Evolutionary conservation across 2,329 filamentous ascomycete species (phyloP), one percentile per base, ranked within the genome.

Genomic region (Cladosporium sp.): DNA sequence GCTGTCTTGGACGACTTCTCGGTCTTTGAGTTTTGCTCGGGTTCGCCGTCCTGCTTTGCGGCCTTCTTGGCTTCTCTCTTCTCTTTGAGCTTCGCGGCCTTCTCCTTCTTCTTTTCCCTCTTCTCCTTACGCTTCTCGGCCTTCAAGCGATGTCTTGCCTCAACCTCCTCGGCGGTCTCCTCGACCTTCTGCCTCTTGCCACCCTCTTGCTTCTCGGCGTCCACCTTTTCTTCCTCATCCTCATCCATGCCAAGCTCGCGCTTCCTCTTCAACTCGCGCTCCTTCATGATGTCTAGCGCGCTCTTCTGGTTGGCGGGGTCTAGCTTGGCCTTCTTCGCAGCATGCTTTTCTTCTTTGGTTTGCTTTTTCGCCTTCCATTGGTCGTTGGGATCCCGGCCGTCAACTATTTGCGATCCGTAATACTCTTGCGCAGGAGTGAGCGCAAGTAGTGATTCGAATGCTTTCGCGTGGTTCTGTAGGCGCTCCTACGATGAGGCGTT

Each of bases 311-410:
- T 92, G 65, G 93, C 90, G 25, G 94, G 92, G 69, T 97, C 90
- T 40, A 97, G 83, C 77, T 97, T 97, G 61, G 89, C 90, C 71
- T 88, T 84, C 77, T 92, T 92, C 58, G 91, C 89, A 65, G 88
- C 87, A 62, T 86, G 85, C 60, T 90, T 90, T 74, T 96, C 84
- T 74, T 91, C 89, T 73, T 96, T 96, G 52, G 91, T 93, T 77
- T 97, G 92, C 80, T 97, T 97, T 78, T 94, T 96, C 71, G 88
- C 88, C 73, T 87, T 86, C 91, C 92, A 96, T 87, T 97, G 91
- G 69, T 94, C 89, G 75, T 83, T 91, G 63, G 83, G 88, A 72
- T 96, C 91, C 73, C 92, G 86, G 58, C 88, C 90, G 38, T 72
- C 70, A 39, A 66, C 69, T 15, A 71, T 69, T 50, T 71, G 69